Base-by-base conservation (phyloP, 169 alveolate species). In the Eimeria brunetti region DNA sequence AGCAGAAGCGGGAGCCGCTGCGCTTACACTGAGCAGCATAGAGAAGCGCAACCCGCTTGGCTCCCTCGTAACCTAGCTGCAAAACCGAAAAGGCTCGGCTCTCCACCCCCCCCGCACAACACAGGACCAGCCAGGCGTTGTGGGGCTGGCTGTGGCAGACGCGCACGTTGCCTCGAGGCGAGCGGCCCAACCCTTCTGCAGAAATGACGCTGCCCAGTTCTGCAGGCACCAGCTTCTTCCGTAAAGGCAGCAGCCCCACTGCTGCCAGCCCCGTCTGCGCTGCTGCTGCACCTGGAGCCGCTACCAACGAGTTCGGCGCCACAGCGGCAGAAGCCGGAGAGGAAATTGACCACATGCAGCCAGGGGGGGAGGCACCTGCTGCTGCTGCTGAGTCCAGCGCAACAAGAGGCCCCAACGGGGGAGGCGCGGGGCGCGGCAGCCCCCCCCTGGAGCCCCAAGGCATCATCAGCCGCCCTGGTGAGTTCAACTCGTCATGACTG, bases 51-150 rank as follows among this genome's bases (percentile, higher is more conserved):
- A 84, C 91, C 76, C 76, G 33, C 75, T 84, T 84, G 14, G 91
- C 91, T 33, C 91, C 91, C 53, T 84, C 91, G 20, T 84, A 56
- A 38, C 91, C 91, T 18, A 84, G 78, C 60, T 84, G 91, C 91
- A 44, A 30, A 20, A 84, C 76, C 49, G 91, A 84, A 67, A 84
- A 84, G n/a, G 91, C 73, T 38, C 91, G 91, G 76, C 91, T 84
- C 38, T 84, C 91, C 2, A 49, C 91, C 4, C 73, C 91, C 41
- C 91, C 91, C 33, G 91, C 91, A 30, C 91, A 84, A 51, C 91
- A 84, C 76, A 84, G 76, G 24, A 84, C 91, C 22, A 84, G 76
- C 91, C 91, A 84, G 60, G 91, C 91, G 76, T 84, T 58, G 91
- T 84, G 91, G 9, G 76, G 69, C 20, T 62, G 53, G 91, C 91